Evolutionary conservation across 345 rosid species (phyloP), one percentile per base, ranked within the genome.

Genomic region (Heritiera fomes): DNA sequence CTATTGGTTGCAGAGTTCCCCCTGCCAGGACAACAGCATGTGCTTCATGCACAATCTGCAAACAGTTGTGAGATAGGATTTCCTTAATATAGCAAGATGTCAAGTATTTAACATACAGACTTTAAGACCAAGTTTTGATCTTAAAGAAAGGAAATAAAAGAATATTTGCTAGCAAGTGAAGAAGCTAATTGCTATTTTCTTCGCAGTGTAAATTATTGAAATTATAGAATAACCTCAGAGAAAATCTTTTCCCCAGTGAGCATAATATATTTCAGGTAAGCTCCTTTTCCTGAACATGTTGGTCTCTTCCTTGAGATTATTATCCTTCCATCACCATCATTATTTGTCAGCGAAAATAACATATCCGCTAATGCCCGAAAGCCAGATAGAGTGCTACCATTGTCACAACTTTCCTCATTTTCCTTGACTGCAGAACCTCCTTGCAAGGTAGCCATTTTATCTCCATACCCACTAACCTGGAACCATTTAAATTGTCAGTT

Each of bases 1-100:
- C 97, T 65, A 95, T 86, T 66, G 99, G 99, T 83, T 95, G 98
- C 84, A 95, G 89, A 80, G 99, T 95, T 75, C 98, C 99, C 55
- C 99, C 99, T 0, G 97, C 97, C 83, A 93, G 82, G 80, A 95
- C 77, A 77, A 95, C 92, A 69, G 98, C 94, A 73, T 82, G 98
- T 62, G 94, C 94, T 84, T 93, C 91, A 77, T 89, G 85, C 75
- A 90, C 93, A 84, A 95, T 88, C 99, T 93, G 83, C 81, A 74
- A 40, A 76, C 73, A 69, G 32, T 45, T 72, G 77, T 40, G 64
- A 71, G 78, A 69, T n/a, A 76, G 52, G 59, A 45, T 64, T 58
- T 71, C 58, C 82, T 60, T 78, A 34, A n/a, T 30, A 12, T 38
- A 60, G 59, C 23, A 20, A 20, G 30, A 63, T 23, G 52, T n/a